phyloP scores from a whole-genome alignment of 495 filamentous ascomycete genomes.

The Sporormia fimetaria region DNA sequence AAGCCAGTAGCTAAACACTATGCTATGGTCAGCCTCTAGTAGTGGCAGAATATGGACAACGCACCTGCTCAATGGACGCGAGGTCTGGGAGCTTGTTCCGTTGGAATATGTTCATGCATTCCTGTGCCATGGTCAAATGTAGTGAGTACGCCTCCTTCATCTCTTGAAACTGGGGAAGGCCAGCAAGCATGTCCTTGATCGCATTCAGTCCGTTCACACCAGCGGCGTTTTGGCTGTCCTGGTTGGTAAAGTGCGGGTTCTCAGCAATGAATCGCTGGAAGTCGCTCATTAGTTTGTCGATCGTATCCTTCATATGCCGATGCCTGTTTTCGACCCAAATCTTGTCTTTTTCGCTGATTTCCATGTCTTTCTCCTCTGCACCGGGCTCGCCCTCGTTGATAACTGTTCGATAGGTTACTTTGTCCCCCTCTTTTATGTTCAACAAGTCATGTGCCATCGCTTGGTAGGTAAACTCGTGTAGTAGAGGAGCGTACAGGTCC shows the following conservation, averaged over 20 bases:
- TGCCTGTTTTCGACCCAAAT: slow-evolving; percentile 92
- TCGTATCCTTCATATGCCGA: slow-evolving; percentile 94
- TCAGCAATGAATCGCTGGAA: slow-evolving; percentile 83
- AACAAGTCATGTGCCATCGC: slow-evolving; percentile 93
- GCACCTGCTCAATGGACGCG: slow-evolving; percentile 67
- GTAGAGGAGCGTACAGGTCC: slow-evolving; percentile 72
- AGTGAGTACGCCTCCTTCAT: slow-evolving; percentile 92
- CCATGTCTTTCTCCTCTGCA: slow-evolving; percentile 76
- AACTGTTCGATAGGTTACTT: slow-evolving; percentile 69
- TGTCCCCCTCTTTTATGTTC: slow-evolving; percentile 75
- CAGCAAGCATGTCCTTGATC: slow-evolving; percentile 94
- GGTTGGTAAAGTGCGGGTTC: slow-evolving; percentile 86
- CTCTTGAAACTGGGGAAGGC: slow-evolving; percentile 84
- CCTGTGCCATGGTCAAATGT: slow-evolving; percentile 94
- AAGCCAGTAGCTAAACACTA: slow-evolving; percentile 79
- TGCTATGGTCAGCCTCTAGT: neutral
- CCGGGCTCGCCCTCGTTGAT: slow-evolving; percentile 57
- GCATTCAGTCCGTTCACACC: slow-evolving; percentile 77
- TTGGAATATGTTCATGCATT: slow-evolving; percentile 89
- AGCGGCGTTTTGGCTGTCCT: slow-evolving; percentile 49
- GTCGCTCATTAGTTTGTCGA: slow-evolving; percentile 82
- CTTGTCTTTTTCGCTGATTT: slow-evolving; percentile 76
- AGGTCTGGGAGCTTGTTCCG: slow-evolving; percentile 73
- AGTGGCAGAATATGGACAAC: neutral
- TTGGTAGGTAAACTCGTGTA: slow-evolving; percentile 98